Conservation (phyloP, 2,329 filamentous ascomycete species). For the Davidsoniella neocaledoniae region DNA sequence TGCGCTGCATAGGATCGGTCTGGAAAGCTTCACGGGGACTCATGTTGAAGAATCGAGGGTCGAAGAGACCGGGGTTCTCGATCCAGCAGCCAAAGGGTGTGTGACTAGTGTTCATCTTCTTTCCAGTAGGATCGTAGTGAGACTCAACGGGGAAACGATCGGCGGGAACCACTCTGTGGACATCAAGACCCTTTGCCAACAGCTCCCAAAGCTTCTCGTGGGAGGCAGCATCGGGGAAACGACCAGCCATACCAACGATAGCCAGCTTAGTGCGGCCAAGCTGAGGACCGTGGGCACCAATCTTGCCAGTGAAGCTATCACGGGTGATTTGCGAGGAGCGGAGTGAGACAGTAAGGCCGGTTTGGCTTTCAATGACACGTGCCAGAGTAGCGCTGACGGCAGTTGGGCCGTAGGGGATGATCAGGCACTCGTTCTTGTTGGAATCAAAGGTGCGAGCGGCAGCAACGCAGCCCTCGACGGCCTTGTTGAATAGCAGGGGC, state of each 20-base stretch:
- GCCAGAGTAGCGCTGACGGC: constrained; percentile 31
- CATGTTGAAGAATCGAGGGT: constrained; percentile 70
- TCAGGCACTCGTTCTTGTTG: constrained; percentile 24
- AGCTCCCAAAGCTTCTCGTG: constrained; percentile 44
- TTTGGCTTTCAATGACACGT: constrained; percentile 25
- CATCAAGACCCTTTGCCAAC: constrained; percentile 48
- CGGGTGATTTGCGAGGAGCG: constrained; percentile 22
- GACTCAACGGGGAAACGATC: constrained; percentile 51
- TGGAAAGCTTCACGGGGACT: constrained; percentile 61
- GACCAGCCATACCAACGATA: constrained; percentile 49
- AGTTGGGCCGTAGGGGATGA: constrained; percentile 34
- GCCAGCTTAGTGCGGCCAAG: constrained; percentile 51
- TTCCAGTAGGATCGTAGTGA: constrained; percentile 51
- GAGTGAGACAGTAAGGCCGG: constrained; percentile 26
- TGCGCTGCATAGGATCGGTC: constrained; percentile 59
- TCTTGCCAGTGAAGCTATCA: constrained; percentile 20
- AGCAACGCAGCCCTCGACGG: constrained; percentile 30
- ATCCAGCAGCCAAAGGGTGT: constrained; percentile 56
- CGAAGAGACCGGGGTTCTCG: constrained; percentile 56
- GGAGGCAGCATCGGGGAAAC: constrained; percentile 26
- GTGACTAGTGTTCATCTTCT: constrained; percentile 49
- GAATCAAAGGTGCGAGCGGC: constrained; percentile 23
- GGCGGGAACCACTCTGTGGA: constrained; percentile 43
- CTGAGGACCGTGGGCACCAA: constrained; percentile 30
- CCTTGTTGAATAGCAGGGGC: constrained; percentile 29